Conservation (phyloP, 331 rosid genomes). For the Cydonia oblonga region DNA sequence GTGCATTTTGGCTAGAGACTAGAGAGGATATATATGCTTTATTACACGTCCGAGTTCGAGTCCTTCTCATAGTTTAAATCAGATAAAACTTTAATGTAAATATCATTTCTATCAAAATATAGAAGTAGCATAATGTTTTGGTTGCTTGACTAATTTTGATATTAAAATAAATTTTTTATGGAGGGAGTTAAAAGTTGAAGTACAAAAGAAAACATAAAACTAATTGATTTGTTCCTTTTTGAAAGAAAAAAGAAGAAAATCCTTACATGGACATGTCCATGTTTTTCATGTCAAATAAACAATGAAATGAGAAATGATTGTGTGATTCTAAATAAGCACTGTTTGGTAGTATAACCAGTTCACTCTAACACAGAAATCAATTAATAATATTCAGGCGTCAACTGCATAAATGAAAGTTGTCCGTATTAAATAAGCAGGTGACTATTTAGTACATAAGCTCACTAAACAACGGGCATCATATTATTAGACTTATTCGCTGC, state of each 20-base stretch:
- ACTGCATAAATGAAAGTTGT: too few species aligned
- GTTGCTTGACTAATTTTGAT: background rate
- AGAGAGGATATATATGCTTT: too few species aligned
- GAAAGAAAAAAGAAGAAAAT: background rate
- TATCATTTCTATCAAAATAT: background rate
- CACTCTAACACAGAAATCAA: too few species aligned
- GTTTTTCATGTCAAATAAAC: background rate
- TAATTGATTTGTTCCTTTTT: background rate
- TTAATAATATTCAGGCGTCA: too few species aligned
- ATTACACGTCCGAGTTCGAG: too few species aligned
- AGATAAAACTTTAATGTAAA: background rate
- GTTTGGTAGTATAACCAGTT: background rate
- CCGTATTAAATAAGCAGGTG: too few species aligned
- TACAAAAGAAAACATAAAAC: background rate
- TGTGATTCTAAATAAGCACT: background rate
- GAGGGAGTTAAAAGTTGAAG: background rate
- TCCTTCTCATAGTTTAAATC: too few species aligned
- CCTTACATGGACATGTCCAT: background rate
- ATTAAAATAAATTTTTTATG: background rate
- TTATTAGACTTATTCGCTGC: too few species aligned
- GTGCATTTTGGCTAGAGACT: too few species aligned
- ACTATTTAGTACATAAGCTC: too few species aligned
- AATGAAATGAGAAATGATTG: too few species aligned
- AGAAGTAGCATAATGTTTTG: background rate
- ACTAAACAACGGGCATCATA: too few species aligned